A percentile compares a stretch with the other conserved stretches of the same genome.
Conservation (phyloP, 2,329 filamentous ascomycete genomes). For the Fusarium foetens region DNA sequence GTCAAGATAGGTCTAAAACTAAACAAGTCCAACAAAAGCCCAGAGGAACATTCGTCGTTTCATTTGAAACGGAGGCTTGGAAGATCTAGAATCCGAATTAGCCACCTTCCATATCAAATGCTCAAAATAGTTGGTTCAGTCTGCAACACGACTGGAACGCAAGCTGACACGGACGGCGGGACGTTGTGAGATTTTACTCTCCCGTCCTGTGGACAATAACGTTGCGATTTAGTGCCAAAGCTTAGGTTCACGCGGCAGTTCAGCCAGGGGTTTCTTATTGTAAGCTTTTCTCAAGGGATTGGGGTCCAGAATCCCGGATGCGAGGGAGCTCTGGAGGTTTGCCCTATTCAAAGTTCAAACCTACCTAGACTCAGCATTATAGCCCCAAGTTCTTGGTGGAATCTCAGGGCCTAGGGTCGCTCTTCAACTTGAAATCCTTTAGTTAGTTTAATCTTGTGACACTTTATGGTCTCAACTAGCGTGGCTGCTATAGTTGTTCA, state of each 20-base stretch:
- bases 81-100: slow-evolving; percentile 14
- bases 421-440: neutral
- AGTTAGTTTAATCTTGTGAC: slow-evolving; percentile 1
- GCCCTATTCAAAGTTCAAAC: neutral
- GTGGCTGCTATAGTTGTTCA: slow-evolving; percentile 2
- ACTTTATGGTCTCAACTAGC: slow-evolving; percentile 24
- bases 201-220: slow-evolving; percentile 25
- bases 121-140: slow-evolving; percentile 5
- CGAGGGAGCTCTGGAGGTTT: neutral
- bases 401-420: neutral
- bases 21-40: neutral
- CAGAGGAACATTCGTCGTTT: slow-evolving; percentile 7
- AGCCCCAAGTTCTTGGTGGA: neutral
- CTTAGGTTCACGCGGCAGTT: slow-evolving; percentile 21
- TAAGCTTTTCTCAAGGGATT: slow-evolving; percentile 10
- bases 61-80: slow-evolving; percentile 12
- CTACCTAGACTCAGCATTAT: neutral
- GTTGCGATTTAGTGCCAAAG: slow-evolving; percentile 31
- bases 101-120: slow-evolving; percentile 9
- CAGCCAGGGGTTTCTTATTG: slow-evolving; percentile 19
- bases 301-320: neutral
- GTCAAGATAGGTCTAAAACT: neutral
- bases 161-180: slow-evolving; percentile 34
- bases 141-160: slow-evolving; percentile 36
- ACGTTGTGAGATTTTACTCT: slow-evolving; percentile 39